Conservation (phyloP, 176 grass and related monocot genomes). For the Neostapfia colusana region DNA sequence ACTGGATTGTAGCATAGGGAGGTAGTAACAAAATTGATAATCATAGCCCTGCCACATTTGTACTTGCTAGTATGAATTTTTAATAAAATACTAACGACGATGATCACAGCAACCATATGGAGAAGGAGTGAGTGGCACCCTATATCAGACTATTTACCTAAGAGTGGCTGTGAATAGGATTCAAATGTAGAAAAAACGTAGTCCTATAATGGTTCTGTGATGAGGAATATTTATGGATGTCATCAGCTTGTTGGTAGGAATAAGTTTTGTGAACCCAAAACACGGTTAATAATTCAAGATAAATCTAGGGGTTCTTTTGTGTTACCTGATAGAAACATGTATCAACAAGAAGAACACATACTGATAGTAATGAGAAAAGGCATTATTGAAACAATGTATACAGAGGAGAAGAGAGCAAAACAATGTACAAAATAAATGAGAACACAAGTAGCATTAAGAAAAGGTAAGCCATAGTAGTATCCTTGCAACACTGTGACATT, state of each 20-base stretch:
- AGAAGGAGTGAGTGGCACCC: not conserved
- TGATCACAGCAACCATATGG: not conserved
- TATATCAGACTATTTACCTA: not conserved
- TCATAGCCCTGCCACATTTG: not conserved
- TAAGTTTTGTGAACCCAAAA: not conserved
- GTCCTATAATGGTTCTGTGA: not conserved
- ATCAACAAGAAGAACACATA: not conserved
- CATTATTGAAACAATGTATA: not conserved
- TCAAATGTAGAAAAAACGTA: not conserved
- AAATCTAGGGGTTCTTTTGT: not conserved
- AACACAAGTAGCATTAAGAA: constrained; percentile 18
- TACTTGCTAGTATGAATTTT: constrained; percentile 19
- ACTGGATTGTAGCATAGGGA: not conserved
- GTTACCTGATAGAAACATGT: not conserved
- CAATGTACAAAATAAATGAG: not conserved
- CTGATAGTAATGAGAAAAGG: constrained; percentile 9
- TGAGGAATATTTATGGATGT: not conserved
- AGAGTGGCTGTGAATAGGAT: not conserved
- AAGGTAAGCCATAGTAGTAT: constrained; percentile 21
- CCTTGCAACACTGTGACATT: constrained; percentile 8
- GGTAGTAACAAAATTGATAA: constrained; percentile 11
- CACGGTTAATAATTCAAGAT: constrained; percentile 8
- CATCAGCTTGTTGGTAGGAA: not conserved
- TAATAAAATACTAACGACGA: constrained; percentile 1
- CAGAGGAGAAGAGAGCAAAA: constrained; percentile 7